A percentile compares a stretch with the other conserved stretches of the same genome.
Conservation (phyloP, 768 basidiomycete species). For the Amylocystis lapponica region DNA sequence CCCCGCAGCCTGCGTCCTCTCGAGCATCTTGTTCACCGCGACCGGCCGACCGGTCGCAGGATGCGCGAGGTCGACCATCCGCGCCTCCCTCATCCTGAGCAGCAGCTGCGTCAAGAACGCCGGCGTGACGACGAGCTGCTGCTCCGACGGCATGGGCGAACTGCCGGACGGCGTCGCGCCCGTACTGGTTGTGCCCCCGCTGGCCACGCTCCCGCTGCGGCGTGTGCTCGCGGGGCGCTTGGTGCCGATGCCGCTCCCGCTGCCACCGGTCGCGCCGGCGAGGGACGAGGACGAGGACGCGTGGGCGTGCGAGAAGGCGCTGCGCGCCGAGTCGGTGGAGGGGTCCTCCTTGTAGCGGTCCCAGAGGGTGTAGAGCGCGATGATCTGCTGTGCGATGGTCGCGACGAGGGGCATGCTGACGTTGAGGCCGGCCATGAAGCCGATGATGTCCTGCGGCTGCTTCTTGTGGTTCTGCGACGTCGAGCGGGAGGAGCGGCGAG, state of each 20-base stretch:
- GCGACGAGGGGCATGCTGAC: slow-evolving; percentile 78
- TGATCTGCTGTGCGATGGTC: slow-evolving; percentile 85
- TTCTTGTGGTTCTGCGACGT: slow-evolving; percentile 33
- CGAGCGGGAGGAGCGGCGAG: slow-evolving; percentile 50
- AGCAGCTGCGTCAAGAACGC: slow-evolving; percentile 50
- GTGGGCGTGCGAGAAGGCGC: slow-evolving; percentile 12
- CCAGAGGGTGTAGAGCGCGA: slow-evolving; percentile 87
- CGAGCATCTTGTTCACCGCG: slow-evolving; percentile 67
- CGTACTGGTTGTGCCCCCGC: slow-evolving; percentile 21
- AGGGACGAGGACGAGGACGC: too few relatives aligned
- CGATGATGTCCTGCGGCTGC: slow-evolving; percentile 56
- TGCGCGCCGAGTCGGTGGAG: slow-evolving; percentile 20
- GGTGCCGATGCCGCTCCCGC: slow-evolving; percentile 7
- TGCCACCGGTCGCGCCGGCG: slow-evolving; percentile 19
- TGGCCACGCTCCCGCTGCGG: slow-evolving; percentile 21
- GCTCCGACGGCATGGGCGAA: slow-evolving; percentile 10
- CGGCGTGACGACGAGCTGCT: slow-evolving; percentile 43
- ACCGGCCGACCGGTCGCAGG: slow-evolving; percentile 43
- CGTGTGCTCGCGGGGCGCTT: slow-evolving; percentile 20
- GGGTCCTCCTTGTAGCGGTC: slow-evolving; percentile 71
- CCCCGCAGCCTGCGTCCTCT: slow-evolving; percentile 53
- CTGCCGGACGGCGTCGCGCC: slow-evolving; percentile 25
- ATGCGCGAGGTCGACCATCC: slow-evolving; percentile 51
- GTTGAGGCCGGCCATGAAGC: slow-evolving; percentile 82
- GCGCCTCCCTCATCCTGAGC: slow-evolving; percentile 60